Evolutionary conservation across 2,329 filamentous ascomycete genomes (phyloP).

Genomic region (Ascochyta clinopodiicola): DNA sequence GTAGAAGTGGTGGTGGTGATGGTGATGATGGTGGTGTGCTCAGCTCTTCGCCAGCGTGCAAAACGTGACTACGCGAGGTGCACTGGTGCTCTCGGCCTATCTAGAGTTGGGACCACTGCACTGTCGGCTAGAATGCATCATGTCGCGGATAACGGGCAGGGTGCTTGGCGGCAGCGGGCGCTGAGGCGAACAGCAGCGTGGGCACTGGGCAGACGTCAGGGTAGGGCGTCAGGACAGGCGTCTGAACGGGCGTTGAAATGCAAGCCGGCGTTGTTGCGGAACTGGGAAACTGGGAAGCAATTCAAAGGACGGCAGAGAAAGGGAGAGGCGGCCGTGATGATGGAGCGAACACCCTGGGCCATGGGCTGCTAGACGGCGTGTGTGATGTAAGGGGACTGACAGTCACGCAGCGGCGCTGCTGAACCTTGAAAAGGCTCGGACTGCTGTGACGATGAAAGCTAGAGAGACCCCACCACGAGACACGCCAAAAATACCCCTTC

Average conservation of each 20-base stretch:
- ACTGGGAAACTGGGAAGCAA: conserved; percentile 12
- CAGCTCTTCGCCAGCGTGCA: conserved; percentile 17
- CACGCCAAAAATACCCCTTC: conserved; percentile 29
- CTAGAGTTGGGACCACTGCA: conserved; percentile 21
- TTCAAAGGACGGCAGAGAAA: conserved; percentile 15
- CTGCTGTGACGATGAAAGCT: conserved; percentile 21
- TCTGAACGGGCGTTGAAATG: background rate
- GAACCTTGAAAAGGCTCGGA: conserved; percentile 24
- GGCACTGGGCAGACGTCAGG: background rate
- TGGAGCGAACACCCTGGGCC: conserved; percentile 7
- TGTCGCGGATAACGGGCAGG: conserved; percentile 18
- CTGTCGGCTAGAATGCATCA: conserved; percentile 28
- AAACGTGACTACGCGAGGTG: conserved; percentile 32
- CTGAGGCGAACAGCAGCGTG: conserved; percentile 5
- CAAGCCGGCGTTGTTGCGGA: conserved; percentile 1
- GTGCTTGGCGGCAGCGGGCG: conserved; percentile 13
- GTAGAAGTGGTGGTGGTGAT: background rate
- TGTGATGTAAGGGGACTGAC: conserved; percentile 21
- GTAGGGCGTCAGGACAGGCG: background rate
- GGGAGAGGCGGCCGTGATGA: conserved; percentile 11
- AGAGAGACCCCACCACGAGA: conserved; percentile 22
- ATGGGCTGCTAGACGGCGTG: conserved; percentile 15
- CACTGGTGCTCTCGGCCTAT: conserved; percentile 17
- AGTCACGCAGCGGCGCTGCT: conserved; percentile 15
- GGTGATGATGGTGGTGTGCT: background rate